Evolutionary conservation across 495 filamentous ascomycete genomes (phyloP).

Genomic region (Aspergillus nanangensis): DNA sequence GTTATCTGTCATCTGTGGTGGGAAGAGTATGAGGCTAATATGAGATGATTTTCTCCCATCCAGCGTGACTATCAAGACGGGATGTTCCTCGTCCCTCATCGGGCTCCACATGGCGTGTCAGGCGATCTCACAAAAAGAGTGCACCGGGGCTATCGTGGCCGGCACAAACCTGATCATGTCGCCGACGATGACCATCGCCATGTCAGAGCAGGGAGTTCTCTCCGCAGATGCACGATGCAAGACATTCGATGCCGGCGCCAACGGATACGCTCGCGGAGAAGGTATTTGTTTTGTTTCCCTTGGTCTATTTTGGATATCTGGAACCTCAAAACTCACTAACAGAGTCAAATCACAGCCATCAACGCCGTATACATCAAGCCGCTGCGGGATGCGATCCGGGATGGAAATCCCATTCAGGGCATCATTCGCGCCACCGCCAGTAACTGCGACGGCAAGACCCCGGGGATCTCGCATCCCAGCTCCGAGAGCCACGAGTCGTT

Average conservation of each 20-base stretch:
- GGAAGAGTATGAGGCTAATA: too few species aligned
- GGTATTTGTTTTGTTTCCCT: too few species aligned
- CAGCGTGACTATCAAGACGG: conserved; percentile 1
- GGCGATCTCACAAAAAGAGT: not conserved
- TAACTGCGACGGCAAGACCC: conserved; percentile 51
- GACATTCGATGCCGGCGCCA: conserved; percentile 36
- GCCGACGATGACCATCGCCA: not conserved
- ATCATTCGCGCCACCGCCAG: conserved; percentile 26
- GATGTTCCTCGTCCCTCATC: not conserved
- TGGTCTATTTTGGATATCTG: too few species aligned
- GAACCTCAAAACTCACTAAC: too few species aligned
- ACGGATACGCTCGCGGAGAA: conserved; percentile 45
- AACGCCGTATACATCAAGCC: conserved; percentile 37
- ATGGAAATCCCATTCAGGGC: conserved; percentile 42
- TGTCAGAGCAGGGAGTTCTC: too few species aligned
- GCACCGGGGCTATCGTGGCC: not conserved
- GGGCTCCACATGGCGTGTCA: not conserved
- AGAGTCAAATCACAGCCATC: too few species aligned
- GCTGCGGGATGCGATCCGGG: conserved; percentile 28
- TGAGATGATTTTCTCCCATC: not conserved
- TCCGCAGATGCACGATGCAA: conserved; percentile 30
- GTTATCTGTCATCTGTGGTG: too few species aligned
- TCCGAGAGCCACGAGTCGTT: conserved; percentile 31
- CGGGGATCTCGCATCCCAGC: conserved; percentile 39
- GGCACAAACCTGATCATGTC: not conserved